Evolutionary conservation across 306 rosid species (phyloP).

Genomic region (Trifolium fragiferum): DNA sequence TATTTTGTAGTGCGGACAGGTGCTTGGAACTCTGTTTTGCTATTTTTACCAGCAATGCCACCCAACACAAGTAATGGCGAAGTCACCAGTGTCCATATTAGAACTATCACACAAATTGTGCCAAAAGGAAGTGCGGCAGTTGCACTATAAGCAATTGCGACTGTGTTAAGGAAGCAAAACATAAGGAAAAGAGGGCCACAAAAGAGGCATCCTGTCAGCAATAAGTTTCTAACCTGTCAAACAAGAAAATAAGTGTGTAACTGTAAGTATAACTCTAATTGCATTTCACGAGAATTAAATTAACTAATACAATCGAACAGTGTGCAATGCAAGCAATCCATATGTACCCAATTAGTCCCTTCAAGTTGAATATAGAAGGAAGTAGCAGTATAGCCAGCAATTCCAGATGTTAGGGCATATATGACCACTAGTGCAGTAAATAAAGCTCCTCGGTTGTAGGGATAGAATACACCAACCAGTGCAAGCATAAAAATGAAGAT

Average conservation of each 20-base stretch:
- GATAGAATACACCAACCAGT: conserved; percentile 92
- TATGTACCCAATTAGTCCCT: conserved; percentile 86
- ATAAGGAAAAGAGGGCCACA: conserved; percentile 95
- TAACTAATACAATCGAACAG: conserved; percentile 27
- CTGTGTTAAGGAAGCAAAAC: conserved; percentile 96
- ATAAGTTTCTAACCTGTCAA: conserved; percentile 84
- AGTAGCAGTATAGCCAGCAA: conserved; percentile 90
- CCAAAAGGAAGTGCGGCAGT: conserved; percentile 99
- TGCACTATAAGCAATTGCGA: conserved; percentile 91
- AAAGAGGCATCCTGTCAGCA: conserved; percentile 94
- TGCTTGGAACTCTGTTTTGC: conserved; percentile 90
- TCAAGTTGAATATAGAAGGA: conserved; percentile 95
- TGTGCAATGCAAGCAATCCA: conserved; percentile 29
- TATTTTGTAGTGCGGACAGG: conserved; percentile 94
- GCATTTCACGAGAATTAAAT: conserved; percentile 13
- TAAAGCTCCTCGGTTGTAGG: conserved; percentile 94
- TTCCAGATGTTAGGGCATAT: conserved; percentile 96
- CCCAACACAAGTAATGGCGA: conserved; percentile 96
- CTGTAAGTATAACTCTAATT: conserved; percentile 26
- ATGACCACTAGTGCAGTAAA: conserved; percentile 94
- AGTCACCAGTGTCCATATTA: conserved; percentile 93
- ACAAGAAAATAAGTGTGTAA: conserved; percentile 39
- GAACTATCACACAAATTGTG: conserved; percentile 88
- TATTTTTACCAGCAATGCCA: conserved; percentile 95
- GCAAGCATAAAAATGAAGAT: conserved; percentile 93